Evolutionary conservation across 106 monocot genomes (phyloP), one percentile per base, ranked within the genome.

Genomic region (Posidonia australis): DNA sequence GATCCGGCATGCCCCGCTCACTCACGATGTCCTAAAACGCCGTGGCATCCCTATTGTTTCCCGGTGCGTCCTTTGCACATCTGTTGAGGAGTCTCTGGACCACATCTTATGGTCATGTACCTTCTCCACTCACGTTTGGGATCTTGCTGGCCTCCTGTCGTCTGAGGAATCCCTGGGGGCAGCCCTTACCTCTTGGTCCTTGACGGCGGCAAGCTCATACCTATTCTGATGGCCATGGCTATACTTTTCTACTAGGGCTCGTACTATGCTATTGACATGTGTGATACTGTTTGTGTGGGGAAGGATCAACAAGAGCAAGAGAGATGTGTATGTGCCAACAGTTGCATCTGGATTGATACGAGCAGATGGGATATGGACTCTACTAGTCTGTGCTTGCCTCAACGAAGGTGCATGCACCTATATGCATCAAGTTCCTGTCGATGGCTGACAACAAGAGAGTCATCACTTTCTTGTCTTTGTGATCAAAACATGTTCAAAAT

Each of bases 381-480:
- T 79, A 30, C 79, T 74, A 79, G 64, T 68, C 79, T 10, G 49
- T 79, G 3, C 69, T 79, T 27, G 73, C 79, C 49, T 31, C 74
- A 26, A 69, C 74, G 14, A 51, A 70, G 64, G 79, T 79, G 64
- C 53, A 58, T 46, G 73, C 79, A 5, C 79, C 79, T 14, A 79
- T 79, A 48, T 79, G 79, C 74, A 79, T 79, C 74, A 79, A 79
- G 69, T 79, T 79, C 36, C 68, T 79, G 10, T 79, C 79, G 13
- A 65, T 69, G 69, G 22, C 57, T 12, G 69, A 10, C 10, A 78
- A 78, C 47, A 54, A 7, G 2, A 64, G 42, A 72, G 42, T 42
- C 5, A 65, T 62, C 80, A 85, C 85, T 85, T 91, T 62, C 31
- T 21, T 62, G 41, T 58, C 58, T 27, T 30, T 25, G 5, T 30